Conservation (phyloP, 164 flowering plant genomes). For the Annona cherimola region DNA sequence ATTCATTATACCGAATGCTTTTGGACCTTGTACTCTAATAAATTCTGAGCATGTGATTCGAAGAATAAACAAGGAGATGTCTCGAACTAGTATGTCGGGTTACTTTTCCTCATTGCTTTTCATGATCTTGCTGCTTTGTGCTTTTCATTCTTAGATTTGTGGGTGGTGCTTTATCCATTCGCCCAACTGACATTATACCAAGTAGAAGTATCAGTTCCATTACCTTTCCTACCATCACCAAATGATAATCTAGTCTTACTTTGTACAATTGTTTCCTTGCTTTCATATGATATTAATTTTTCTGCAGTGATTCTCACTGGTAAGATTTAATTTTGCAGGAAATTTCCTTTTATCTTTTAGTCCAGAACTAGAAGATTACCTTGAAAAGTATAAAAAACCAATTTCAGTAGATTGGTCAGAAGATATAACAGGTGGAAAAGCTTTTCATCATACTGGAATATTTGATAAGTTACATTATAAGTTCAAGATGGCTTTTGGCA, state of each 20-base stretch:
- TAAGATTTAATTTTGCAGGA: slow-evolving; percentile 44
- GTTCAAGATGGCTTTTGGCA: slow-evolving; percentile 63
- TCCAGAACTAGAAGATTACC: slow-evolving; percentile 45
- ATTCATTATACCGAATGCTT: neutral
- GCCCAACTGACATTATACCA: neutral
- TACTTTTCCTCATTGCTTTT: neutral
- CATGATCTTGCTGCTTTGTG: neutral
- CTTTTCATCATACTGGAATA: slow-evolving; percentile 71
- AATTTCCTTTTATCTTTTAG: slow-evolving; percentile 78
- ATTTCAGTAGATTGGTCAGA: slow-evolving; percentile 76
- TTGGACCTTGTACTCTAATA: neutral
- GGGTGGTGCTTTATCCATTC: neutral
- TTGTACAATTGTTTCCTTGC: neutral
- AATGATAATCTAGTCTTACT: neutral
- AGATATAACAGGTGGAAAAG: slow-evolving; percentile 83
- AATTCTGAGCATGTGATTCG: neutral
- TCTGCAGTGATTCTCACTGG: neutral
- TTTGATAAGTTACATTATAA: slow-evolving; percentile 68
- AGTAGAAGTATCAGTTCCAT: neutral
- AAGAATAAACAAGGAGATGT: neutral
- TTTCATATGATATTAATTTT: neutral
- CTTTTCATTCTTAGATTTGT: neutral
- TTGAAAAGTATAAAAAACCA: slow-evolving; percentile 18
- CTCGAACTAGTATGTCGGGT: neutral
- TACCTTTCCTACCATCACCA: neutral